Evolutionary conservation across 2,329 filamentous ascomycete genomes (phyloP), one percentile per base, ranked within the genome.

Genomic region (Elsinoe fawcettii): DNA sequence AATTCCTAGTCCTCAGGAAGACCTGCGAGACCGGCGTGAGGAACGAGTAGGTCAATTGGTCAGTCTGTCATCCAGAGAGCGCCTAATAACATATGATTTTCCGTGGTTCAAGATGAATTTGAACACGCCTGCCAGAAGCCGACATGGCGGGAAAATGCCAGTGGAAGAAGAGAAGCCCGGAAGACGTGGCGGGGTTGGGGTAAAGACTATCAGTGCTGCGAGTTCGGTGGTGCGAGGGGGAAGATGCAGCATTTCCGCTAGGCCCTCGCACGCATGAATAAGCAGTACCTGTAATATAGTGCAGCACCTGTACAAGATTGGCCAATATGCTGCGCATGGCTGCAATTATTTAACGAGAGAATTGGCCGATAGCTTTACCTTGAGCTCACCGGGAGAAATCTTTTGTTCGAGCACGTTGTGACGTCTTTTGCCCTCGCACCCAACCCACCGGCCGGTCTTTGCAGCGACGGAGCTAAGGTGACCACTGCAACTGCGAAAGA

Each of bases 381-480:
- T 14, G n/a, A n/a, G n/a, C 34, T 3, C 34, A 12, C 5, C 5
- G 34, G 14, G 14, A 37, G 34, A 37, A 37, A 37, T 32, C 25
- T 16, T 51, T 22, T 46, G 27, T 5, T 30, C 27, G 27, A 30
- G 27, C 20, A 46, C 9, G 14, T 12, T 18, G 46, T 51, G 46
- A 51, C 46, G 46, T 51, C 46, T 46, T 51, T 36, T 22, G 46
- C 27, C 32, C 27, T 30, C 27, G 27, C 27, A 30, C 27, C 27
- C 27, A 51, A 30, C 27, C 27, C 27, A 51, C 23, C 16, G 25
- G 11, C 46, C 30, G 25, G 22, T 9, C 46, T 18, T 36, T 51
- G n/a, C 46, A 22, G 25, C 46, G 25, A 18, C 54, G 54, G 54
- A 56, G 54, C 54, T 56, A 46, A 53, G 39, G 16, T 44, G 22